Base-by-base conservation (phyloP, 371 early-diverging fungal species). In the Globomyces sp. region DNA sequence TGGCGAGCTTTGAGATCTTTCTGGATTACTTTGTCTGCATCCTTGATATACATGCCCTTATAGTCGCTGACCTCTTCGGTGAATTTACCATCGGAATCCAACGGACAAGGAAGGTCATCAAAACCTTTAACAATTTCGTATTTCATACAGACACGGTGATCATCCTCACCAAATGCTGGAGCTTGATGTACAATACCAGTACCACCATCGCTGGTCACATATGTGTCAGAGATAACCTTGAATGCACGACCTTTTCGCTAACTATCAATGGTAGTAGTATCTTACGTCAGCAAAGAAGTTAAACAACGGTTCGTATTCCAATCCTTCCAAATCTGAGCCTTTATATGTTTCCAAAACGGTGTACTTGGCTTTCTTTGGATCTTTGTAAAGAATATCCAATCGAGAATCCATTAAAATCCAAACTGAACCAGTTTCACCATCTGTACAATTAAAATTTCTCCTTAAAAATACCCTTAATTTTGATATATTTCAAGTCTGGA, bases 91-190 rank as follows among this genome's bases (percentile, higher is more conserved):
- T 86, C 84, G 58, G 96, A 99, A 74, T 99, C 92, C 55, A 99
- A 84, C 46, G 99, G 99, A 80, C 93, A 96, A 13, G 98, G 98
- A 41, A 92, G 77, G 58, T 87, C 88, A 64, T 92, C 93, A 75
- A 95, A 97, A 10, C 85, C 84, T 5, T 85, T 78, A 59, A 99
- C 90, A 58, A 99, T 86, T 34, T 89, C 89, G 71, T 96, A 73
- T 39, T 74, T 86, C 34, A 94, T 68, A 83, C 96, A 98, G 39
- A 95, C 93, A 65, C 99, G 93, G 86, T 94, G 94, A 90, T 99
- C 99, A 85, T 99, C 99, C 79, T 99, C 99, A 85, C 99, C 99
- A 87, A 99, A 99, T 13, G 92, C 99, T 44, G 99, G 99, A 11
- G 99, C 96, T 72, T 92, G 92, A 82, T 99, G 99, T 13, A 99